Conservation (phyloP, 345 rosid genomes). For the Eucalyptus pauciflora region DNA sequence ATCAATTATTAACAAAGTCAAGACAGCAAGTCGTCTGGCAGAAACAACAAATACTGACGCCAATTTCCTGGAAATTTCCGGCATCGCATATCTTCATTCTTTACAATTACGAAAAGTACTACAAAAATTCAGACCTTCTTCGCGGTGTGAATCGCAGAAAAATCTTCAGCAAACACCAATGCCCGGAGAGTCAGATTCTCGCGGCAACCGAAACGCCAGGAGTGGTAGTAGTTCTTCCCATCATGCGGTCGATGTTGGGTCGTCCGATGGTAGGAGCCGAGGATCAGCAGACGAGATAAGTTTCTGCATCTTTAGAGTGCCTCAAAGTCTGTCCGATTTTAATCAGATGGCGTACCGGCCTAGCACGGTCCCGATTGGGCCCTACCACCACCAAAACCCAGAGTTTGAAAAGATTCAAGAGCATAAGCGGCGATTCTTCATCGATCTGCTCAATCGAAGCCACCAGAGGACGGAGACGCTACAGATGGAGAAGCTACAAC, state of each 20-base stretch:
- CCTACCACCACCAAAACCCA: constrained; percentile 33
- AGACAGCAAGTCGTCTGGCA: neutral
- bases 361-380: constrained; percentile 57
- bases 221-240: neutral
- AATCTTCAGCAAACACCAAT: neutral
- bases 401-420: constrained; percentile 52
- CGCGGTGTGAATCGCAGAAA: neutral
- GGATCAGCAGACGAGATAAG: neutral
- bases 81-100: neutral
- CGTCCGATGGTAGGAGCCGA: constrained; percentile 21
- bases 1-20: neutral
- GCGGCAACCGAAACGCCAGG: neutral
- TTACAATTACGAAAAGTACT: neutral
- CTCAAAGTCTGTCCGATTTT: constrained; percentile 23
- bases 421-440: constrained; percentile 57
- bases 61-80: neutral
- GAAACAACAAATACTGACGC: neutral
- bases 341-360: constrained; percentile 56
- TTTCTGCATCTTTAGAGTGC: constrained; percentile 36
- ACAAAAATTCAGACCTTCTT: neutral
- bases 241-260: neutral
- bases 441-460: constrained; percentile 22
- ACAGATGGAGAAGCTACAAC: constrained; percentile 20
- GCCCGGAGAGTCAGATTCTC: neutral
- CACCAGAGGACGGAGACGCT: neutral